Conservation (phyloP, 225 moss, liverwort and hornwort genomes). For the Physcomitrium patens region DNA sequence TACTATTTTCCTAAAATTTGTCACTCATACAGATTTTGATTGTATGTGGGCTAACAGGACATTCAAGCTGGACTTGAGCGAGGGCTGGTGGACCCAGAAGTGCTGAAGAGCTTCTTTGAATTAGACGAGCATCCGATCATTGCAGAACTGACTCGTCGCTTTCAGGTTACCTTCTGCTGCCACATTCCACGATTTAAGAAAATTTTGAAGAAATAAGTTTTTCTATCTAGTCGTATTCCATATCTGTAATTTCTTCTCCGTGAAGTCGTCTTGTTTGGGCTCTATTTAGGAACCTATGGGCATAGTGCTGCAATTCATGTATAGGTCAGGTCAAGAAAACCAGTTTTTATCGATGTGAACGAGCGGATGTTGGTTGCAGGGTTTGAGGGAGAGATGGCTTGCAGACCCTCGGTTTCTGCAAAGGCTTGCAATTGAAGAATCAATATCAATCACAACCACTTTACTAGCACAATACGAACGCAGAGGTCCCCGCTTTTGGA, state of each 20-base stretch:
- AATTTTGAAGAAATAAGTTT: background rate
- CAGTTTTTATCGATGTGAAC: background rate
- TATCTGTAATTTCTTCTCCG: background rate
- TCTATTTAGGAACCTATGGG: background rate
- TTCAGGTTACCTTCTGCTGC: conserved; percentile 59
- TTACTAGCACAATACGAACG: conserved; percentile 82
- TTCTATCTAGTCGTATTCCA: background rate
- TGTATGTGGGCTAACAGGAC: conserved; percentile 58
- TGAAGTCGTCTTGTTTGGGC: conserved; percentile 2
- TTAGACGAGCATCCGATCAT: conserved; percentile 78
- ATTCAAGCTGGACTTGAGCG: conserved; percentile 86
- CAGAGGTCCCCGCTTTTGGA: conserved; percentile 80
- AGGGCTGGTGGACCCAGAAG: conserved; percentile 86
- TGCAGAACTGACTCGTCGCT: conserved; percentile 73
- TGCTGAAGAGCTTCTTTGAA: conserved; percentile 88
- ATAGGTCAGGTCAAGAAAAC: background rate
- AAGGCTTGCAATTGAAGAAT: conserved; percentile 92
- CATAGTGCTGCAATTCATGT: background rate
- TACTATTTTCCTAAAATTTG: background rate
- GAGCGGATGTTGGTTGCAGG: conserved; percentile 47
- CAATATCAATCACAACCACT: conserved; percentile 91
- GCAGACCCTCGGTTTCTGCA: conserved; percentile 95
- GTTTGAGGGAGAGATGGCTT: conserved; percentile 91
- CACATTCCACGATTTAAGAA: background rate
- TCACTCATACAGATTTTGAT: background rate